A percentile compares a stretch with the other conserved stretches of the same genome.
Evolutionary conservation across 2,329 filamentous ascomycete species (phyloP).

Genomic region (Bipolaris victoriae): DNA sequence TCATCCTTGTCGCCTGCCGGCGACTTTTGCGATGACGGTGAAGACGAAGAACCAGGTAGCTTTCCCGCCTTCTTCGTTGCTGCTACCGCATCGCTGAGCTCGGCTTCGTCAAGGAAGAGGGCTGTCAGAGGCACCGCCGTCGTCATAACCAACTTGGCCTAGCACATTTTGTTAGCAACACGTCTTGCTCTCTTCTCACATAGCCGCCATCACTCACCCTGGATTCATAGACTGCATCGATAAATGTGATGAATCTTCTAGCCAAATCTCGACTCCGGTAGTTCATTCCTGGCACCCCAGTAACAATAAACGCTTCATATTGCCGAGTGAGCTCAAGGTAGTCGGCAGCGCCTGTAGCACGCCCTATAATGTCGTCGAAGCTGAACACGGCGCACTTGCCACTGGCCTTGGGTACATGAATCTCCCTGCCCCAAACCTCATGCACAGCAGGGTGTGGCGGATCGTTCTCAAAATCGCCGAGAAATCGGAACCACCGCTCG

Average conservation of each 20-base stretch:
- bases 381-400: slow-evolving; percentile 89
- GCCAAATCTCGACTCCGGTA: slow-evolving; percentile 85
- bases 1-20: slow-evolving; percentile 50
- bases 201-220: slow-evolving; percentile 50
- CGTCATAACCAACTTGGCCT: slow-evolving; percentile 94
- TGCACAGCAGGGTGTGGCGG: slow-evolving; percentile 80
- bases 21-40: slow-evolving; percentile 9
- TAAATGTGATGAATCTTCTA: slow-evolving; percentile 93
- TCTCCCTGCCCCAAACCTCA: slow-evolving; percentile 89
- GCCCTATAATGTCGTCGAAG: slow-evolving; percentile 88
- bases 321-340: slow-evolving; percentile 89
- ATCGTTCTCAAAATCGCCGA: slow-evolving; percentile 79
- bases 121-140: slow-evolving; percentile 83
- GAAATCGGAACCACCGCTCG: slow-evolving; percentile 93
- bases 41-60: slow-evolving; percentile 40
- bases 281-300: slow-evolving; percentile 90
- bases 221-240: slow-evolving; percentile 91
- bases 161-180: slow-evolving; percentile 30
- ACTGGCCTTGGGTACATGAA: slow-evolving; percentile 84
- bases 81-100: slow-evolving; percentile 55
- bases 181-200: not conserved
- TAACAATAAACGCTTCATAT: slow-evolving; percentile 92
- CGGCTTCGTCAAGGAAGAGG: slow-evolving; percentile 76
- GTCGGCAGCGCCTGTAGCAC: slow-evolving; percentile 89
- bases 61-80: slow-evolving; percentile 48